These are phyloP conservation scores for Petasospora fabianii DNA, from an alignment of 1,139 yeast species.

Conservation along the genomic window DNA sequence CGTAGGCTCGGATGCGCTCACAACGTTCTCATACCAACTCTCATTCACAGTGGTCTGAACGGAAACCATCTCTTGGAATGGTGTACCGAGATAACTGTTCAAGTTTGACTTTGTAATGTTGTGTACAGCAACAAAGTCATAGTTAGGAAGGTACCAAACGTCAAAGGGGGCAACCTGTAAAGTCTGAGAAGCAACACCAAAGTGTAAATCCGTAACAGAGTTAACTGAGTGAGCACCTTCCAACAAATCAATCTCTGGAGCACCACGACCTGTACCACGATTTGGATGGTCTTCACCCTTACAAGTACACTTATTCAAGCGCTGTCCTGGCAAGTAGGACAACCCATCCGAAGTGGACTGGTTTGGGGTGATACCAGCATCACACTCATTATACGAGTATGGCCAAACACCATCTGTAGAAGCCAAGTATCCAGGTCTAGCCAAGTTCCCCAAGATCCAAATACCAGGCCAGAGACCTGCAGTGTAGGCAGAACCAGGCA, in stretches of 20 bases:
- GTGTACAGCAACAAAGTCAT: conserved; percentile 61
- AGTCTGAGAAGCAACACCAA: conserved; percentile 70
- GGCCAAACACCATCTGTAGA: conserved; percentile 90
- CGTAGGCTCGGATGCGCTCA: conserved; percentile 23
- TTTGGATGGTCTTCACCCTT: conserved; percentile 76
- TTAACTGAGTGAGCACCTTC: conserved; percentile 66
- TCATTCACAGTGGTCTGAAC: conserved; percentile 67
- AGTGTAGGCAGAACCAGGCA: conserved; percentile 67
- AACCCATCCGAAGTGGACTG: conserved; percentile 82
- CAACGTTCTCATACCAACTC: conserved; percentile 71
- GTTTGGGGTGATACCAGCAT: conserved; percentile 87
- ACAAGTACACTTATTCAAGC: conserved; percentile 66
- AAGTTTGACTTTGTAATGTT: conserved; percentile 60
- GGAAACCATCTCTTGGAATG: conserved; percentile 80
- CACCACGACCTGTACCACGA: conserved; percentile 77
- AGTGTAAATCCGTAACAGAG: conserved; percentile 38
- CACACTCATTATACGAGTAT: conserved; percentile 75
- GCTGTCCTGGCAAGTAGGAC: conserved; percentile 75
- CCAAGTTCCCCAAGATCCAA: conserved; percentile 86
- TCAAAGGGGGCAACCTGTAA: conserved; percentile 82
- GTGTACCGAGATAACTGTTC: conserved; percentile 81
- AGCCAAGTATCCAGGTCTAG: conserved; percentile 78
- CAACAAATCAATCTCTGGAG: conserved; percentile 82
- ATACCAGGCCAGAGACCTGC: conserved; percentile 88
- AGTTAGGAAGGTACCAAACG: conserved; percentile 82